These are phyloP conservation scores for Lipomyces orientalis DNA, from an alignment of 805 yeast genomes.

Conservation along the genomic window DNA sequence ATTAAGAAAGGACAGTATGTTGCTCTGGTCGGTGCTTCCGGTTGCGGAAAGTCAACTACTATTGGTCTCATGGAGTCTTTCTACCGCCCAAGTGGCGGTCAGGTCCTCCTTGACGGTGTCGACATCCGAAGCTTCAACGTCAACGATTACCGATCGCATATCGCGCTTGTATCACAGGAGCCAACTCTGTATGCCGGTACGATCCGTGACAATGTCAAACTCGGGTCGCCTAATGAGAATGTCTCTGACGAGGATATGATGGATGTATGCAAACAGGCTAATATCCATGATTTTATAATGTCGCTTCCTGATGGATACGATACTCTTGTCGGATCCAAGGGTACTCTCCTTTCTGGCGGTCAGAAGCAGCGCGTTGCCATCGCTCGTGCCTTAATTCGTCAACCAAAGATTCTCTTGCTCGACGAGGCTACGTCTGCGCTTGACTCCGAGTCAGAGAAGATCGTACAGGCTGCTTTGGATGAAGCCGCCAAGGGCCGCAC, in stretches of 20 bases:
- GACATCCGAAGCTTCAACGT: slow-evolving; percentile 57
- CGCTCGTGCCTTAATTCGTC: slow-evolving; percentile 65
- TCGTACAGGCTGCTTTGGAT: slow-evolving; percentile 66
- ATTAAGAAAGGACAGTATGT: slow-evolving; percentile 81
- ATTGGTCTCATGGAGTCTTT: slow-evolving; percentile 62
- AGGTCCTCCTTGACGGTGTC: slow-evolving; percentile 58
- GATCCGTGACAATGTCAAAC: slow-evolving; percentile 73
- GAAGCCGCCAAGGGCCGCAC: slow-evolving; percentile 68
- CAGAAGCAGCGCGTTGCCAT: slow-evolving; percentile 70
- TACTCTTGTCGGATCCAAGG: slow-evolving; percentile 55
- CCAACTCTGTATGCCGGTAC: slow-evolving; percentile 74
- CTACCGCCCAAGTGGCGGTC: slow-evolving; percentile 57
- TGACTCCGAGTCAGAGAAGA: slow-evolving; percentile 66
- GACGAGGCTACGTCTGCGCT: slow-evolving; percentile 65
- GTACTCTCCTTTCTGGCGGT: slow-evolving; percentile 64
- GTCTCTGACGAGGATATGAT: slow-evolving; percentile 49
- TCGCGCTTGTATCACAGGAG: slow-evolving; percentile 70
- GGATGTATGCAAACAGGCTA: slow-evolving; percentile 57
- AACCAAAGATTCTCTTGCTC: slow-evolving; percentile 60
- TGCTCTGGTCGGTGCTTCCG: slow-evolving; percentile 88
- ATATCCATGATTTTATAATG: slow-evolving; percentile 56
- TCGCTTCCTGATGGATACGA: slow-evolving; percentile 61
- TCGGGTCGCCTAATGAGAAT: slow-evolving; percentile 41
- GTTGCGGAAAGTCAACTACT: slow-evolving; percentile 54
- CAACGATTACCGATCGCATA: slow-evolving; percentile 56